These are phyloP conservation scores for Rhynchospora breviuscula DNA, from an alignment of 176 grass and related monocot species.

Conservation along the genomic window DNA sequence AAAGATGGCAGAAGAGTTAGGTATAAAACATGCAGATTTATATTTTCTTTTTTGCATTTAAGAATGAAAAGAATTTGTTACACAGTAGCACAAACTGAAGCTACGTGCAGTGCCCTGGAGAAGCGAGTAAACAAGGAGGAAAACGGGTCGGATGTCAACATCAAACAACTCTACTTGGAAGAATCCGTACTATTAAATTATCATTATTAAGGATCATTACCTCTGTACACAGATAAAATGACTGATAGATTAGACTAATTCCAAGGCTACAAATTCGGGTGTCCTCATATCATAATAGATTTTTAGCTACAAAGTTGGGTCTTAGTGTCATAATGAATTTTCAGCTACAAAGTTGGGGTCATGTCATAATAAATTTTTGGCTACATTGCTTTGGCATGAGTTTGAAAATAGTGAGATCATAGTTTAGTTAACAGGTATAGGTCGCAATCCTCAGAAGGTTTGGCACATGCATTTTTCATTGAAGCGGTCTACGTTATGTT, in stretches of 20 bases:
- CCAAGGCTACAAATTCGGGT: too few relatives aligned
- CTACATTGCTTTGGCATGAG: background rate
- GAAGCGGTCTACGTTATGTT: too few relatives aligned
- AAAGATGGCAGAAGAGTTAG: too few relatives aligned
- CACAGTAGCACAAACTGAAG: background rate
- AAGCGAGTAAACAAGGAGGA: background rate
- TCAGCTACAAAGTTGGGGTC: background rate
- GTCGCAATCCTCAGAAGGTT: background rate
- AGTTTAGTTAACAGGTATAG: background rate
- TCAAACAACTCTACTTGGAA: slow-evolving; percentile 8
- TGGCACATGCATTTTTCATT: background rate
- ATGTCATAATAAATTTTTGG: background rate
- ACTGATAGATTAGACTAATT: background rate
- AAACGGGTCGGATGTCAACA: slow-evolving; percentile 5
- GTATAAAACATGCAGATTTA: background rate
- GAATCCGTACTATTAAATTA: background rate
- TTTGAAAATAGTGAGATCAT: background rate
- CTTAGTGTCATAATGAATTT: background rate
- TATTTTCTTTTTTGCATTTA: background rate
- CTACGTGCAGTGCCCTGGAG: background rate
- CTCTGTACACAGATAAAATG: background rate
- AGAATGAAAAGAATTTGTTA: background rate
- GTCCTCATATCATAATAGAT: background rate
- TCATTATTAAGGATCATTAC: background rate
- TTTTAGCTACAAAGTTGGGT: background rate